phyloP scores from a whole-genome alignment of 352 stramenopile species.

The Globisporangium radiosum region DNA sequence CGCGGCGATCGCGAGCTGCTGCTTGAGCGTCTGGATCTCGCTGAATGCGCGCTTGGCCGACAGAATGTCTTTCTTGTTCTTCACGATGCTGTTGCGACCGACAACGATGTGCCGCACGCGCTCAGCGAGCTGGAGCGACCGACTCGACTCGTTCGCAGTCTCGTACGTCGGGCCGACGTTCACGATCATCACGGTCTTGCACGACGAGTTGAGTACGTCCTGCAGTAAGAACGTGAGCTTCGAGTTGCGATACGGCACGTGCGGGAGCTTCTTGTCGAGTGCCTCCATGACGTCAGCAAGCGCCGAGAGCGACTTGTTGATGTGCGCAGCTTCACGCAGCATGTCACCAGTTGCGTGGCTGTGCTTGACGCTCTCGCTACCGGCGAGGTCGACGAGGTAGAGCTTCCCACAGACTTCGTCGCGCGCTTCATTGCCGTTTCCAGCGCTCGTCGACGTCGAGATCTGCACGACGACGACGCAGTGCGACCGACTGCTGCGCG shows the following conservation, averaged over 20 bases:
- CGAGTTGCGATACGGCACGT: slow-evolving; percentile 96
- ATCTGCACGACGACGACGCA: slow-evolving; percentile 90
- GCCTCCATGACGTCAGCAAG: slow-evolving; percentile 92
- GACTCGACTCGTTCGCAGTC: slow-evolving; percentile 79
- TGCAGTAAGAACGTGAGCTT: slow-evolving; percentile 98
- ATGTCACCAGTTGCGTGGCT: slow-evolving; percentile 84
- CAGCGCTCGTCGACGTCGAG: slow-evolving; percentile 30
- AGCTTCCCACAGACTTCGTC: slow-evolving; percentile 79
- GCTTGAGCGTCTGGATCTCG: slow-evolving; percentile 92
- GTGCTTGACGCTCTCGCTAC: slow-evolving; percentile 89
- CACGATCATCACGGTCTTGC: slow-evolving; percentile 94
- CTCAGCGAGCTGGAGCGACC: slow-evolving; percentile 85
- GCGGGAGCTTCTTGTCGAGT: slow-evolving; percentile 84
- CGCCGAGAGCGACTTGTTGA: slow-evolving; percentile 88
- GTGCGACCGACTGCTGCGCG: slow-evolving; percentile 89
- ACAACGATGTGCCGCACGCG: slow-evolving; percentile 78
- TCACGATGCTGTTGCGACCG: slow-evolving; percentile 70
- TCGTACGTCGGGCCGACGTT: slow-evolving; percentile 83
- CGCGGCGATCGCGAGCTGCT: slow-evolving; percentile 85
- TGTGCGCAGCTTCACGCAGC: slow-evolving; percentile 71
- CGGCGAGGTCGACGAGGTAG: slow-evolving; percentile 91
- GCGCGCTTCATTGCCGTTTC: slow-evolving; percentile 28
- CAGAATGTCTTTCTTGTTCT: slow-evolving; percentile 83
- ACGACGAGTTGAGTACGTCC: slow-evolving; percentile 86
- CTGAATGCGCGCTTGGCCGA: slow-evolving; percentile 91